Evolutionary conservation across 1,284 basidiomycete species (phyloP).

Genomic region (Leccinum colubrinum): DNA sequence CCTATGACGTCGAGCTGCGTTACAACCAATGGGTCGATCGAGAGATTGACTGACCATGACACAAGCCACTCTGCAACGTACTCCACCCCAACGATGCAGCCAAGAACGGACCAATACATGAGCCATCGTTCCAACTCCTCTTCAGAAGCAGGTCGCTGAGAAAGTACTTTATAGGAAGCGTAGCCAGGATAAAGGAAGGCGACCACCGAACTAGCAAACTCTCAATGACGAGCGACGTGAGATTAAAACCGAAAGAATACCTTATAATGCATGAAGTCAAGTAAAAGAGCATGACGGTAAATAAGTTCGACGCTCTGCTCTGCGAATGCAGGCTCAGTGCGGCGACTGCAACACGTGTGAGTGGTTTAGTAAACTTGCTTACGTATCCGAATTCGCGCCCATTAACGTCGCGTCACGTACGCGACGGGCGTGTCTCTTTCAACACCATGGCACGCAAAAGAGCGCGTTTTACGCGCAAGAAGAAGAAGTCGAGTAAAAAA

Average conservation of each 20-base stretch:
- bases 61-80: constrained; percentile 82
- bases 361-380: constrained; percentile 21
- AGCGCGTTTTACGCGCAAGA: constrained; percentile 20
- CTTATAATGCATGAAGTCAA: constrained; percentile 43
- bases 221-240: background rate
- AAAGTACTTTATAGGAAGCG: constrained; percentile 83
- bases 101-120: constrained; percentile 89
- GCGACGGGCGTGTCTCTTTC: constrained; percentile 15
- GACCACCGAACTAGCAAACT: constrained; percentile 50
- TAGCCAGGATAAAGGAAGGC: constrained; percentile 84
- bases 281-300: constrained; percentile 47
- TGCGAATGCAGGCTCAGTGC: background rate
- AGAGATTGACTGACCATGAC: constrained; percentile 57
- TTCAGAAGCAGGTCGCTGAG: constrained; percentile 75
- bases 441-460: constrained; percentile 28
- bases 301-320: background rate
- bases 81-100: constrained; percentile 71
- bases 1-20: constrained; percentile 37
- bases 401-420: constrained; percentile 21
- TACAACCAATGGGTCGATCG: constrained; percentile 9
- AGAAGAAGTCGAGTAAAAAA: constrained; percentile 6
- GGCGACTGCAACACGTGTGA: constrained; percentile 13
- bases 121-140: constrained; percentile 82
- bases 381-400: constrained; percentile 24
- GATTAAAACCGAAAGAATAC: constrained; percentile 25